These are phyloP conservation scores for Plasmodium relictum DNA, from an alignment of 169 alveolate species.

Conservation along the genomic window DNA sequence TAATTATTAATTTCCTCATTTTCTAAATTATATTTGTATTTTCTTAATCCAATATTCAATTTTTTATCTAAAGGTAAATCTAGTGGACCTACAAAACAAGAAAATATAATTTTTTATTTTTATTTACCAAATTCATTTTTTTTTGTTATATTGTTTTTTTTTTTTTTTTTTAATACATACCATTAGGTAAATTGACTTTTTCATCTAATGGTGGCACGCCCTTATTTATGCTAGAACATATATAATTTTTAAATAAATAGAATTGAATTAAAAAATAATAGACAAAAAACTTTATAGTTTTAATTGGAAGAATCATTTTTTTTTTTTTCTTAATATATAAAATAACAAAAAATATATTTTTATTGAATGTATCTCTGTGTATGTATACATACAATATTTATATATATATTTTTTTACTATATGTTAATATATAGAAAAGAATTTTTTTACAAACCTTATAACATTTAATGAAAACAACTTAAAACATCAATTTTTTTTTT, in stretches of 20 bases:
- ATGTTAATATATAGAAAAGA: neutral
- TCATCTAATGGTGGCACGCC: slow-evolving; percentile 8
- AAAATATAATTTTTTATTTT: neutral
- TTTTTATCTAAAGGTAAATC: slow-evolving; percentile 39
- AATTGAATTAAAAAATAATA: slow-evolving; percentile 20
- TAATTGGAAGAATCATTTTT: slow-evolving; percentile 48
- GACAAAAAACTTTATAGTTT: slow-evolving; percentile 25
- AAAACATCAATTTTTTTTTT: neutral
- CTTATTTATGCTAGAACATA: neutral
- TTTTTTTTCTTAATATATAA: slow-evolving; percentile 7
- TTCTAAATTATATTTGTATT: slow-evolving; percentile 8
- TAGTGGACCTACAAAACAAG: slow-evolving; percentile 46
- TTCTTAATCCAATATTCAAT: slow-evolving; percentile 60
- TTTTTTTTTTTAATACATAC: slow-evolving; percentile 27
- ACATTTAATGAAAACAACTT: neutral
- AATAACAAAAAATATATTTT: neutral
- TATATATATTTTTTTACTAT: neutral
- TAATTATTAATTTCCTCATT: slow-evolving; percentile 6
- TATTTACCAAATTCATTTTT: neutral
- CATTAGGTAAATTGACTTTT: slow-evolving; percentile 29
- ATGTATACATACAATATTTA: neutral
- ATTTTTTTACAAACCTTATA: neutral
- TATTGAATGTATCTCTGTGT: neutral
- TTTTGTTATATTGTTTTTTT: neutral
- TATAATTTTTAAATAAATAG: slow-evolving; percentile 17